Evolutionary conservation across 148 eudicot species (phyloP).

Genomic region (Chenopodium album): DNA sequence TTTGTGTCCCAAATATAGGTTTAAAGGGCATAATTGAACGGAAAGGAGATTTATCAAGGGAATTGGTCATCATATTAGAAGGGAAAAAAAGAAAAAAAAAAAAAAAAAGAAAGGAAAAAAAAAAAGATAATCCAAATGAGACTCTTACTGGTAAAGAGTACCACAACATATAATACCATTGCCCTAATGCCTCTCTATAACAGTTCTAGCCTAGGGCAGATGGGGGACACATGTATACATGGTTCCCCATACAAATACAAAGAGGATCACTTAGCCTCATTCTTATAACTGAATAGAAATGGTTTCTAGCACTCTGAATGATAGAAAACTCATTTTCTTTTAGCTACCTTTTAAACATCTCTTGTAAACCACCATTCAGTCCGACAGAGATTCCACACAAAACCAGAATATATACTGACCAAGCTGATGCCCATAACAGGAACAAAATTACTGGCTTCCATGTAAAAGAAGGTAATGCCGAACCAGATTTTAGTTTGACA

Average conservation of each 20-base stretch:
- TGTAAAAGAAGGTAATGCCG: slow-evolving; percentile 41
- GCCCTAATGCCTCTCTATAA: neutral
- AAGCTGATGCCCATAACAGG: slow-evolving; percentile 68
- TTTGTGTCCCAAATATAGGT: neutral
- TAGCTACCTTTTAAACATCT: slow-evolving; percentile 83
- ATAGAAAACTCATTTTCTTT: neutral
- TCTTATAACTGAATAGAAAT: neutral
- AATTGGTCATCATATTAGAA: neutral
- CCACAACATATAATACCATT: neutral
- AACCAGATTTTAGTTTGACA: slow-evolving; percentile 28
- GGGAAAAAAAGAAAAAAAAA: no score
- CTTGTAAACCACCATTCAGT: slow-evolving; percentile 67
- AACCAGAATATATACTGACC: slow-evolving; percentile 65
- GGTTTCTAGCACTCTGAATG: neutral
- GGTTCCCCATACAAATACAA: neutral
- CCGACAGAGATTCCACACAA: slow-evolving; percentile 69
- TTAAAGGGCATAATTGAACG: no score
- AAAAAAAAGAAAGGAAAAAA: no score
- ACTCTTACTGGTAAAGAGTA: neutral
- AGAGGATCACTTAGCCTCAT: neutral
- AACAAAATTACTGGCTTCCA: slow-evolving; percentile 63
- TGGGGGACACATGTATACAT: neutral
- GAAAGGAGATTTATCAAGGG: neutral
- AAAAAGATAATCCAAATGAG: neutral
- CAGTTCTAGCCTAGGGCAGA: neutral